Evolutionary conservation across 2,329 filamentous ascomycete species (phyloP).

Genomic region (Colletotrichum camelliae): DNA sequence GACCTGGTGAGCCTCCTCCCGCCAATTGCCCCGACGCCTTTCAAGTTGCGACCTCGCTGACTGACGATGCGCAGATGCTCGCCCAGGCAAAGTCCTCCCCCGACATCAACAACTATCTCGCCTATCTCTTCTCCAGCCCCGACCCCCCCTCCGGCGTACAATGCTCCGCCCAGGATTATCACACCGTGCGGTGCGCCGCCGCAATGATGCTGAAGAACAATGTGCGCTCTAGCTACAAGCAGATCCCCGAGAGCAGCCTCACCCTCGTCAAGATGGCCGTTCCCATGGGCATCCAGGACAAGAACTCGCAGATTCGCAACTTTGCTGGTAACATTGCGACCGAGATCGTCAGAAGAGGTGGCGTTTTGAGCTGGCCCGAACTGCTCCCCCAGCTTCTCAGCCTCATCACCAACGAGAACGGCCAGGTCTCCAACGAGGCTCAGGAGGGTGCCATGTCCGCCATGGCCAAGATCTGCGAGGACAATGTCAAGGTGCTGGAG

Average conservation of each 20-base stretch:
- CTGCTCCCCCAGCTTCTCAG: conserved; percentile 82
- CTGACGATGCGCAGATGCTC: conserved; percentile 73
- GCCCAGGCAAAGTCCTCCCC: conserved; percentile 85
- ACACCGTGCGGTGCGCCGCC: conserved; percentile 82
- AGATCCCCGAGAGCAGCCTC: conserved; percentile 76
- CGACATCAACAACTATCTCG: conserved; percentile 97
- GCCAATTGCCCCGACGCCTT: not conserved
- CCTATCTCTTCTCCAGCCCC: conserved; percentile 82
- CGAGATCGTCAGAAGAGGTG: conserved; percentile 84
- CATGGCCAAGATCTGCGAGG: conserved; percentile 94
- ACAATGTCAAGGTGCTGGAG: conserved; percentile 87
- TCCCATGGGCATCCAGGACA: conserved; percentile 81
- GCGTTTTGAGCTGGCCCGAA: conserved; percentile 89
- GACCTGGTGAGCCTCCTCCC: conserved; percentile 69
- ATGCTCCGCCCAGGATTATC: conserved; percentile 66
- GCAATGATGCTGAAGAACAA: conserved; percentile 97
- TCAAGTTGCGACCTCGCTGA: conserved; percentile 20
- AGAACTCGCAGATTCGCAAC: conserved; percentile 81
- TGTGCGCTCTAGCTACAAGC: conserved; percentile 75
- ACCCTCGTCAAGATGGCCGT: conserved; percentile 81
- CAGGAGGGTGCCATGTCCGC: conserved; percentile 96
- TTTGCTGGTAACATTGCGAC: conserved; percentile 94
- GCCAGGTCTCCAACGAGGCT: conserved; percentile 70
- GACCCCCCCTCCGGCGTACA: conserved; percentile 65
- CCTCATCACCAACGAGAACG: conserved; percentile 75